phyloP scores from a whole-genome alignment of 2,329 filamentous ascomycete species.

The Didymella lethalis region DNA sequence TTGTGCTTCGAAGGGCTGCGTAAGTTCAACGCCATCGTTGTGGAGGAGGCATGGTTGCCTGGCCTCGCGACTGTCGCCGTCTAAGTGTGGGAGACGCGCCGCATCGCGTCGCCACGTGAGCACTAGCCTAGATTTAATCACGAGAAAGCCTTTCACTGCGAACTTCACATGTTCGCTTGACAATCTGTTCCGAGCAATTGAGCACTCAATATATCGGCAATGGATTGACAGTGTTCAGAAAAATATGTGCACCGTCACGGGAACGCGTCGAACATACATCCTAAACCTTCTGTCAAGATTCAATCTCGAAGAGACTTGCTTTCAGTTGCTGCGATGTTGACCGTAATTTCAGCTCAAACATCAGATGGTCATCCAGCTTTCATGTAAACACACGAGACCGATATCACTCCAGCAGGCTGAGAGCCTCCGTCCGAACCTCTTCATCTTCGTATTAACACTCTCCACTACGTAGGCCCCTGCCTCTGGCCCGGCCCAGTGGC shows the following conservation, averaged over 20 bases:
- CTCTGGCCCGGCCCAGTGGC: constrained; percentile 2
- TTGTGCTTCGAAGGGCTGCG: constrained; percentile 57
- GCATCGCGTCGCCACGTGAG: constrained; percentile 24
- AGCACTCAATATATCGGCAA: neutral
- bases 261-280: neutral
- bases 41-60: constrained; percentile 12
- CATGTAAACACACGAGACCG: neutral
- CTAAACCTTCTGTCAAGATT: neutral
- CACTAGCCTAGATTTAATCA: constrained; percentile 9
- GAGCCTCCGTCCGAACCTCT: neutral
- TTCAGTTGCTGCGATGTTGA: neutral
- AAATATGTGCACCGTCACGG: neutral
- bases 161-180: constrained; percentile 7
- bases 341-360: neutral
- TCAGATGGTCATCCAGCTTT: neutral
- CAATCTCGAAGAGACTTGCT: neutral
- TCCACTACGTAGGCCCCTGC: neutral
- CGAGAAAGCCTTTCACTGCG: neutral
- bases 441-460: neutral
- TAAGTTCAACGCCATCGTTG: constrained; percentile 49
- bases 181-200: neutral
- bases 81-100: constrained; percentile 12
- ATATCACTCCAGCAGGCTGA: neutral
- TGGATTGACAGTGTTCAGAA: too few species aligned
- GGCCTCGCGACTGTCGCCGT: constrained; percentile 5